These are phyloP conservation scores for Tilletia indica DNA, from an alignment of 1,284 basidiomycete species.

Conservation along the genomic window DNA sequence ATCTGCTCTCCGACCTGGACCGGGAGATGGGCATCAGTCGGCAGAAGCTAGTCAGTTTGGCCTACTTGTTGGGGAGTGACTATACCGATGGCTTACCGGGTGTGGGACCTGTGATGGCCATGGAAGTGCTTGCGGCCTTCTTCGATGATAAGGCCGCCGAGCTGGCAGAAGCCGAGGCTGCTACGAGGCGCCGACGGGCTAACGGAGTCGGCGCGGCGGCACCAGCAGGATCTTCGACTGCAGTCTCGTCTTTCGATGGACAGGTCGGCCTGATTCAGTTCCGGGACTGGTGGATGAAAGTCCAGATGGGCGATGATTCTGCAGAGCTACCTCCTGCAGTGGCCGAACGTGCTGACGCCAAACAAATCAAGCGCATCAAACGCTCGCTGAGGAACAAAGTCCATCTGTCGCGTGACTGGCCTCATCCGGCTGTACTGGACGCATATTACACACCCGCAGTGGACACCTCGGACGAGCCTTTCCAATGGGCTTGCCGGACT, in stretches of 20 bases:
- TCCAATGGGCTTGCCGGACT: conserved; percentile 93
- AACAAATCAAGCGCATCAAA: conserved; percentile 50
- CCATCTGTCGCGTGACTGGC: conserved; percentile 76
- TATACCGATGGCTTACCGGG: conserved; percentile 95
- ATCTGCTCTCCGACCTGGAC: conserved; percentile 77
- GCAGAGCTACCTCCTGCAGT: background rate
- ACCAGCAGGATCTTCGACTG: background rate
- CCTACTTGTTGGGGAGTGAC: conserved; percentile 92
- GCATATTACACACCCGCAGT: conserved; percentile 89
- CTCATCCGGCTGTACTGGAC: conserved; percentile 76
- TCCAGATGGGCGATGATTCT: conserved; percentile 79
- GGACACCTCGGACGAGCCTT: conserved; percentile 86
- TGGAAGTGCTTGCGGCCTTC: conserved; percentile 64
- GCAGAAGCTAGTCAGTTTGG: conserved; percentile 80
- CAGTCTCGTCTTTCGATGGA: conserved; percentile 24
- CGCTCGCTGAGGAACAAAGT: conserved; percentile 61
- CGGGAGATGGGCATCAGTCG: conserved; percentile 85
- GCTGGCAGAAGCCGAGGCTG: background rate
- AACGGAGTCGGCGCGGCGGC: background rate
- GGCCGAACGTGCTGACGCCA: conserved; percentile 23
- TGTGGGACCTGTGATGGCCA: conserved; percentile 91
- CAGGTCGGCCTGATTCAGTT: conserved; percentile 79
- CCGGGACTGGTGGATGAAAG: conserved; percentile 89
- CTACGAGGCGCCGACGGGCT: background rate
- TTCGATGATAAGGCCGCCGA: conserved; percentile 14